These are phyloP conservation scores for Angomonas deanei DNA, from an alignment of 208 protist genomes.

Conservation along the genomic window DNA sequence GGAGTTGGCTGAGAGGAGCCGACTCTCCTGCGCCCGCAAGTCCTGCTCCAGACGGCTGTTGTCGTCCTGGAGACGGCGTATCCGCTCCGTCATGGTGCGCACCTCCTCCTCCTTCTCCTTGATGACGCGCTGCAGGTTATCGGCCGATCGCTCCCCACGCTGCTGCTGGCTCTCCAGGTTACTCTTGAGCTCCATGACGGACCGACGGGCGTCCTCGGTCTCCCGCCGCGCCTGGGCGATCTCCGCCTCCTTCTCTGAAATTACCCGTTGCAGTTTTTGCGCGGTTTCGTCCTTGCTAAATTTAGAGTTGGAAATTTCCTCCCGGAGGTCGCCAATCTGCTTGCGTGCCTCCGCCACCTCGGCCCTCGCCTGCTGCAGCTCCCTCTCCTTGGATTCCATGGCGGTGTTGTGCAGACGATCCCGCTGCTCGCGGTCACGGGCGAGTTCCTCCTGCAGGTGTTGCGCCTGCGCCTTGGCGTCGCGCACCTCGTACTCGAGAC, in stretches of 20 bases:
- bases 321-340: constrained; percentile 30
- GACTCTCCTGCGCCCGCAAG: constrained; percentile 28
- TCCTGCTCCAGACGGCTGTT: constrained; percentile 28
- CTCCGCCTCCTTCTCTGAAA: constrained; percentile 44
- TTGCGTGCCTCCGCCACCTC: constrained; percentile 39
- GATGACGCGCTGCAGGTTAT: constrained; percentile 32
- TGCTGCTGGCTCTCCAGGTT: constrained; percentile 45
- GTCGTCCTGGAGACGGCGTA: constrained; percentile 31
- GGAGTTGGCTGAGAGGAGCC: constrained; percentile 15
- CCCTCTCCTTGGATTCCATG: constrained; percentile 35
- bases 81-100: constrained; percentile 14
- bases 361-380: constrained; percentile 35
- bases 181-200: constrained; percentile 43
- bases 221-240: constrained; percentile 37
- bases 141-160: constrained; percentile 17
- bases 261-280: constrained; percentile 24
- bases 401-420: constrained; percentile 25
- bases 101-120: constrained; percentile 53
- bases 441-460: constrained; percentile 29
- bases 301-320: constrained; percentile 26
- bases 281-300: constrained; percentile 32
- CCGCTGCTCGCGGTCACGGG: constrained; percentile 38
- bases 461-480: constrained; percentile 32
- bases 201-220: constrained; percentile 30
- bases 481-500: constrained; percentile 27